phyloP scores from a whole-genome alignment of 176 grass and related monocot species.

The Aegilops sharonensis region DNA sequence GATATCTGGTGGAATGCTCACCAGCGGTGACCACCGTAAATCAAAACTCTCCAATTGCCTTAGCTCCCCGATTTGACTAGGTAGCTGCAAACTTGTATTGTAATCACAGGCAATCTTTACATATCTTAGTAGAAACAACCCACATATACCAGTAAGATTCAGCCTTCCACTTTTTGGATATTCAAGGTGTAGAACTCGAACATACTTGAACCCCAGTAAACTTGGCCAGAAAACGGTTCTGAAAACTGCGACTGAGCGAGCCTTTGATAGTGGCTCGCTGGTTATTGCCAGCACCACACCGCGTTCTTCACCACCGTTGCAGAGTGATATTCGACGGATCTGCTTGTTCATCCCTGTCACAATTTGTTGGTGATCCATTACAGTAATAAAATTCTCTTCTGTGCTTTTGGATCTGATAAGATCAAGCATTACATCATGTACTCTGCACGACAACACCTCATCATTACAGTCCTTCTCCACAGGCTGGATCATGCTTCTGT shows the following conservation, averaged over 20 bases:
- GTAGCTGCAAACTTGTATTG: not conserved
- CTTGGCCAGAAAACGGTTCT: too few relatives aligned
- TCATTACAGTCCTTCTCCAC: not conserved
- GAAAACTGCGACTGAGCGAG: not conserved
- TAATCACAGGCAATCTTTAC: not conserved
- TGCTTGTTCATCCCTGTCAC: not conserved
- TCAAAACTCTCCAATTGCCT: not conserved
- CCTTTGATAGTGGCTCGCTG: not conserved
- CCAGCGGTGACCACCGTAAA: not conserved
- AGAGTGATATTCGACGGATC: not conserved
- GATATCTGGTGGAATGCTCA: not conserved
- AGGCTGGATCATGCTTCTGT: slow-evolving; percentile 41
- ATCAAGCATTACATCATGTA: slow-evolving; percentile 54
- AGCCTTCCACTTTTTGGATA: not conserved
- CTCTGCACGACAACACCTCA: slow-evolving; percentile 8
- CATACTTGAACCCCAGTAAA: not conserved
- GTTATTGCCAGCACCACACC: not conserved
- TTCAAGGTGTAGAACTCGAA: slow-evolving; percentile 5
- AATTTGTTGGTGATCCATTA: not conserved
- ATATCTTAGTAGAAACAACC: slow-evolving; percentile 10
- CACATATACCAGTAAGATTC: not conserved
- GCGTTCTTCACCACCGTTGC: not conserved
- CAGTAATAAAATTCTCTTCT: slow-evolving; percentile 49
- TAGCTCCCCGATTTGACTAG: not conserved
- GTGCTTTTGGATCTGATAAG: slow-evolving; percentile 10